Conservation (phyloP, 257 asterid genomes). For the Pogostemon cablin region DNA sequence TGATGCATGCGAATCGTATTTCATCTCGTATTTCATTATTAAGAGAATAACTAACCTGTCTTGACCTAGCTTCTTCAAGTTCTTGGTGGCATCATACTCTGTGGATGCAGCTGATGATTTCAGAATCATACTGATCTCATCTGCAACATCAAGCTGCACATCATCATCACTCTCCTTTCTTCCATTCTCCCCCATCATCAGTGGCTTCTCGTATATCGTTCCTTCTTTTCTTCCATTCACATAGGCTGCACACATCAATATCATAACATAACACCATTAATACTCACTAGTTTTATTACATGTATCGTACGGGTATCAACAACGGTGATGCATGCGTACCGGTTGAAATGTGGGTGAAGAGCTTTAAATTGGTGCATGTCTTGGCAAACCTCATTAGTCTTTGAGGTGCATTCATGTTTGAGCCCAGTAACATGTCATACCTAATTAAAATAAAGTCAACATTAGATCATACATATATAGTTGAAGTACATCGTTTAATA, state of each 20-base stretch:
- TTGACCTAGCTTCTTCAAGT: conserved; percentile 20
- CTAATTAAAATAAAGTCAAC: conserved; percentile 24
- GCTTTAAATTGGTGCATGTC: conserved; percentile 53
- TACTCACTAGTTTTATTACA: too few species aligned
- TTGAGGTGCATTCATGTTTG: conserved; percentile 44
- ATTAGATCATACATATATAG: too few species aligned
- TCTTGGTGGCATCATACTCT: conserved; percentile 16
- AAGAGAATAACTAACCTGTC: conserved; percentile 5
- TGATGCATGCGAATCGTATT: too few species aligned
- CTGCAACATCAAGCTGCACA: conserved; percentile 20
- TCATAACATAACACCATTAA: too few species aligned
- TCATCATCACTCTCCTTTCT: conserved; percentile 27
- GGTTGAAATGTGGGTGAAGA: conserved; percentile 46
- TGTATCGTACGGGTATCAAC: too few species aligned
- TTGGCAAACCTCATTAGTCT: conserved; percentile 62
- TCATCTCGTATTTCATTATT: too few species aligned
- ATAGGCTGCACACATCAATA: conserved; percentile 32
- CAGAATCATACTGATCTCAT: conserved; percentile 31
- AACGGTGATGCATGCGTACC: too few species aligned
- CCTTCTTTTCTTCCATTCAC: conserved; percentile 49
- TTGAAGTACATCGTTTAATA: too few species aligned
- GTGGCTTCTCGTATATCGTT: conserved; percentile 37
- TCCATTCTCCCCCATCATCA: conserved; percentile 41
- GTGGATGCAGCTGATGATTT: conserved; percentile 3
- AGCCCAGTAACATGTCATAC: conserved; percentile 47